Evolutionary conservation across 495 filamentous ascomycete species (phyloP), one percentile per base, ranked within the genome.

Genomic region (Cercophora sp.): DNA sequence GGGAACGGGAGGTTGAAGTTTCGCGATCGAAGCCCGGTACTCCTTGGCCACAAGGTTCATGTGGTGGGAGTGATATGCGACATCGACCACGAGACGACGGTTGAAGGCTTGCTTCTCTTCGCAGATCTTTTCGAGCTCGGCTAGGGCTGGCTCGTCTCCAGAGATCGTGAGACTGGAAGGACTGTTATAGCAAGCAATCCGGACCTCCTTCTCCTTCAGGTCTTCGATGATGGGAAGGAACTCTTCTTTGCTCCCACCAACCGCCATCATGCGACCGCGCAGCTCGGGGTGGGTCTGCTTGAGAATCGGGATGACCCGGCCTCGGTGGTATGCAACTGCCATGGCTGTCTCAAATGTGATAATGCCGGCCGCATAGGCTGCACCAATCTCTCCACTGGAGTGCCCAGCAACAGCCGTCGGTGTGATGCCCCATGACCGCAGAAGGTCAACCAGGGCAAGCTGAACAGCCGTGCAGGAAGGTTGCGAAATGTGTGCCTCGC

Each of bases 41-140:
- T 64, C 69, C 34, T 72, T 62, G 35, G 70, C 68, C n/a, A 75
- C 64, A 29, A 72, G 52, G 34, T 70, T 58, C 77, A 87, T 86
- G 52, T 86, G 80, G 43, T 76, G 74, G 2, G 82, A 85, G 57
- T 88, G 85, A 54, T 83, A 87, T 1, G 83, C 84, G 19, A 75
- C 67, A 24, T 79, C 72, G n/a, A 86, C 80, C 13, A 70, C 64
- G 0, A 87, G 73, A 10, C 71, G 70, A 37, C 82, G 70, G 36
- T 66, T 72, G 58, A 85, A 85, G 11, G 78, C 51, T 20, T 72
- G 56, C 16, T 75, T 71, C 13, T 68, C 65, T 19, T 73, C 59
- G 43, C 80, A 66, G 0, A 69, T 63, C 11, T 62, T 54, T 42
- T 77, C 66, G 8, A 84, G 61, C 48, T 78, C 70, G n/a, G 72